A percentile compares a stretch with the other conserved stretches of the same genome.
Evolutionary conservation across 164 flowering plant genomes (phyloP).

Genomic region (Annona squamosa): DNA sequence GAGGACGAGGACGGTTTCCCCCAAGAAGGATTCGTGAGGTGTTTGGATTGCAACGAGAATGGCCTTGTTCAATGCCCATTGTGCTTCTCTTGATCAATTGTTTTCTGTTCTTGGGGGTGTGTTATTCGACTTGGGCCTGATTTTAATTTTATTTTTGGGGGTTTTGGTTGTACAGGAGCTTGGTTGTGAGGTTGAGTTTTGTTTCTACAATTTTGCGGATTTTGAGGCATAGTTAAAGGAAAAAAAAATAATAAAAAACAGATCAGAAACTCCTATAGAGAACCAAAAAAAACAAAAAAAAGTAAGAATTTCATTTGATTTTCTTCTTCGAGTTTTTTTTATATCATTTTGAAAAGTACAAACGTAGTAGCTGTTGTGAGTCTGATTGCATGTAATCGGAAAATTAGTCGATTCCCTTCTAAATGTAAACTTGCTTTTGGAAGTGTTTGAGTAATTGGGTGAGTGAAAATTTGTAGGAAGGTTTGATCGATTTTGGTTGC

Average conservation of each 20-base stretch:
- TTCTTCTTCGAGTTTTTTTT: neutral
- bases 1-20: conserved; percentile 27
- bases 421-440: no score
- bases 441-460: no score
- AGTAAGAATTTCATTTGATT: neutral
- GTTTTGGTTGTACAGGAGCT: conserved; percentile 1
- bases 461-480: no score
- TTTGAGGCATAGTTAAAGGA: neutral
- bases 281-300: no score
- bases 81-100: conserved; percentile 36
- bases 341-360: no score
- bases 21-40: conserved; percentile 46
- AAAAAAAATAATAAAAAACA: no score
- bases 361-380: neutral
- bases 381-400: neutral
- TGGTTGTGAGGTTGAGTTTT: neutral
- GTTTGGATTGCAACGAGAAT: conserved; percentile 88
- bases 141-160: neutral
- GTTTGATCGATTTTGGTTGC: no score
- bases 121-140: neutral
- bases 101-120: neutral
- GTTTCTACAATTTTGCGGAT: neutral
- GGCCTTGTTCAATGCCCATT: conserved; percentile 68
- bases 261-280: no score
- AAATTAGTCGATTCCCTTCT: neutral